Percentiles rank a stretch among this genome's conserved stretches.
These are phyloP conservation scores for Thelonectria olida DNA, from an alignment of 2,329 filamentous ascomycete genomes.

Conservation along the genomic window DNA sequence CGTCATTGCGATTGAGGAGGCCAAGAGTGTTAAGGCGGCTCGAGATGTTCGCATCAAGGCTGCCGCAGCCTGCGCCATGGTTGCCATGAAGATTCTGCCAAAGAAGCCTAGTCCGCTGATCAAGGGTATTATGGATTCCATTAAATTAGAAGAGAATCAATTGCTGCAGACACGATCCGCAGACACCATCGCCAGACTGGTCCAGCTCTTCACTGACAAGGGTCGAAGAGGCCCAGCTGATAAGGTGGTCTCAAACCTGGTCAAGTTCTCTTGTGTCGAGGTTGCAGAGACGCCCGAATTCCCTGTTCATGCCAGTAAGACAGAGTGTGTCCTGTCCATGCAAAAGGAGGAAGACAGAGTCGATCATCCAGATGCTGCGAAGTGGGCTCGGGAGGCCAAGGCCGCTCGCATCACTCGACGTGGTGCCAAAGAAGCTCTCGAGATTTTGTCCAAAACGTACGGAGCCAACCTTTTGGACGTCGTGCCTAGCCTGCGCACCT, in stretches of 20 bases:
- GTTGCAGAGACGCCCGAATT: slow-evolving; percentile 98
- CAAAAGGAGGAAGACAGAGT: slow-evolving; percentile 97
- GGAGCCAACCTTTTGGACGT: slow-evolving; percentile 80
- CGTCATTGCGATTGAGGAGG: slow-evolving; percentile 78
- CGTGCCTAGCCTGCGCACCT: slow-evolving; percentile 80
- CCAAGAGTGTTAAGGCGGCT: slow-evolving; percentile 78
- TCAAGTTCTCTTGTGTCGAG: slow-evolving; percentile 98
- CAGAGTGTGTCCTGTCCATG: slow-evolving; percentile 86
- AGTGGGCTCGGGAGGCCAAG: slow-evolving; percentile 89
- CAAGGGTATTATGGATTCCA: slow-evolving; percentile 97
- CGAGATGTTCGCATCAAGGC: slow-evolving; percentile 89
- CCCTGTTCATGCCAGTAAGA: slow-evolving; percentile 80
- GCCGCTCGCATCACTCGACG: slow-evolving; percentile 90
- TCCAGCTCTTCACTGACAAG: slow-evolving; percentile 84
- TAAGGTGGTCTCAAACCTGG: slow-evolving; percentile 93
- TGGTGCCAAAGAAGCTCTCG: slow-evolving; percentile 92
- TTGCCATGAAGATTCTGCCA: slow-evolving; percentile 86
- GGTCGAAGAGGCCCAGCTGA: slow-evolving; percentile 88
- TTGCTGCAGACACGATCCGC: slow-evolving; percentile 90
- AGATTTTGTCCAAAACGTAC: slow-evolving; percentile 84
- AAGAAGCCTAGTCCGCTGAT: slow-evolving; percentile 95
- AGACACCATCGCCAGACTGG: slow-evolving; percentile 81
- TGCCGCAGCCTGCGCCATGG: slow-evolving; percentile 84
- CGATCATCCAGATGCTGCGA: slow-evolving; percentile 89
- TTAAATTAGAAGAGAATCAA: slow-evolving; percentile 92